Evolutionary conservation across 1,139 yeast genomes (phyloP).

Genomic region (Sugiyamaella paludigena): DNA sequence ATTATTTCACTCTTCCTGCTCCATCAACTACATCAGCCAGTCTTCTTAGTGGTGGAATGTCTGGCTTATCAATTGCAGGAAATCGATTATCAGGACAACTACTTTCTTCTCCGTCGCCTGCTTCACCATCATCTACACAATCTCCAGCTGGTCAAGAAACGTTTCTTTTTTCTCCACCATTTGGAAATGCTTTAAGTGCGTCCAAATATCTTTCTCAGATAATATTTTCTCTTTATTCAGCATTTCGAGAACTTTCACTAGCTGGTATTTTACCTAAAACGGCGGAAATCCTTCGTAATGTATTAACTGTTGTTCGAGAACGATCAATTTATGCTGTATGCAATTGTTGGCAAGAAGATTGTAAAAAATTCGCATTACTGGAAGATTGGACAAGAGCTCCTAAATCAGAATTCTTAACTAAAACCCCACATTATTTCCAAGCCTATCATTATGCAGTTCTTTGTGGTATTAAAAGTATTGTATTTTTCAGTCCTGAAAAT

Average conservation of each 20-base stretch:
- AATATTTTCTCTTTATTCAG: conserved; percentile 40
- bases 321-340: conserved; percentile 49
- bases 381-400: conserved; percentile 43
- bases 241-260: conserved; percentile 40
- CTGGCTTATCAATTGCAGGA: conserved; percentile 12
- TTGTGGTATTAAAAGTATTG: conserved; percentile 31
- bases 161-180: conserved; percentile 59
- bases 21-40: not conserved
- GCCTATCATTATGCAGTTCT: conserved; percentile 36
- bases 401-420: conserved; percentile 26
- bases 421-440: conserved; percentile 29
- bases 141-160: conserved; percentile 25
- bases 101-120: not conserved
- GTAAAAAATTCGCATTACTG: conserved; percentile 43
- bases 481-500: conserved; percentile 26
- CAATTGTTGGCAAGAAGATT: conserved; percentile 51
- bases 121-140: conserved; percentile 3
- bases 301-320: conserved; percentile 41
- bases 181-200: conserved; percentile 58
- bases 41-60: conserved; percentile 2
- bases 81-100: conserved; percentile 1
- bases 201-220: conserved; percentile 48
- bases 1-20: conserved; percentile 10
- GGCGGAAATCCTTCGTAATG: conserved; percentile 37
- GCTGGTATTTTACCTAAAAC: conserved; percentile 1